Conservation (phyloP, 1,139 yeast species). For the Groenewaldozyma sp. region DNA sequence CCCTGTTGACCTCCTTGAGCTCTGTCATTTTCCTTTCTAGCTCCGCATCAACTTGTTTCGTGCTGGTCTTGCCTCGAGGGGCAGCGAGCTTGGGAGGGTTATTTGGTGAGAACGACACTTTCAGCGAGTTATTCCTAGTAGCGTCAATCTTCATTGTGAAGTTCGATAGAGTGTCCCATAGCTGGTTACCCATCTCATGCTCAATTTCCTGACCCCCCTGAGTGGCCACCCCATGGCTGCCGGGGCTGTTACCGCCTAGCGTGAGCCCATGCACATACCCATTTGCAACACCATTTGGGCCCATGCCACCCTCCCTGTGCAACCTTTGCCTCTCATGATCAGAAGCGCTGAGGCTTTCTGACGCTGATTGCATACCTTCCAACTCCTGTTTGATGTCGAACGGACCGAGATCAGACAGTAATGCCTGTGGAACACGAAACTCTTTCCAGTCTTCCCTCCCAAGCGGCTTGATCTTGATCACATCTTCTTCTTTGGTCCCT, state of each 20-base stretch:
- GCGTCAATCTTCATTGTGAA: slow-evolving; percentile 1
- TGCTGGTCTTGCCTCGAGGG: not conserved
- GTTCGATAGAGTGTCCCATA: not conserved
- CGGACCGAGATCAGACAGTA: slow-evolving; percentile 4
- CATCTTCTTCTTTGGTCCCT: slow-evolving; percentile 2
- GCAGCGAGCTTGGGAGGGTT: not conserved
- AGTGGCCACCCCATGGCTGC: not conserved
- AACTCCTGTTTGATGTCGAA: slow-evolving; percentile 4
- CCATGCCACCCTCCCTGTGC: not conserved
- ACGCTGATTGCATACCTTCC: not conserved
- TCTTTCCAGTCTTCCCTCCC: slow-evolving; percentile 1
- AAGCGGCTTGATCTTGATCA: slow-evolving; percentile 2
- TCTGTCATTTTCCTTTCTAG: not conserved
- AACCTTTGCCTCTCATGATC: not conserved
- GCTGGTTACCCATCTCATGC: not conserved
- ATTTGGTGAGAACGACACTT: not conserved
- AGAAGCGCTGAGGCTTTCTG: not conserved
- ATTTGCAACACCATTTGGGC: not conserved
- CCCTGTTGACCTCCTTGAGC: not conserved
- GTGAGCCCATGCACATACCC: not conserved
- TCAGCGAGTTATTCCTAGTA: not conserved
- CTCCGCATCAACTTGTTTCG: not conserved
- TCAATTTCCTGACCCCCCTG: not conserved
- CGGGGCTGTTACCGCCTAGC: not conserved
- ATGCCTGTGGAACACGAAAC: slow-evolving; percentile 1